Percentiles rank a stretch among this genome's conserved stretches.
These are phyloP conservation scores for Daldinia childiae DNA, from an alignment of 495 filamentous ascomycete genomes.

Conservation along the genomic window DNA sequence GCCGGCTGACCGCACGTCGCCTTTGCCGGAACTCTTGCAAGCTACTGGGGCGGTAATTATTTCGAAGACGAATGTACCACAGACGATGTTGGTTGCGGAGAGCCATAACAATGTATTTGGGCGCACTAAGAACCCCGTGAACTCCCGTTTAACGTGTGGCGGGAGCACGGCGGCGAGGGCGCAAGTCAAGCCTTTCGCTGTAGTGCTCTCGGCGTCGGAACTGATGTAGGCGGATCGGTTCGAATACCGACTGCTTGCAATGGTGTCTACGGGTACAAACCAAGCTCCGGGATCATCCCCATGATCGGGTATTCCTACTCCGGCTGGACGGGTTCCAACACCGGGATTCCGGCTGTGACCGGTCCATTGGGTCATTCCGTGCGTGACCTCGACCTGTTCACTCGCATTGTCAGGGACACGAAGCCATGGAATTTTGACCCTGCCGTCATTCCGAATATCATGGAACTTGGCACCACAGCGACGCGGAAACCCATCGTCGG, in stretches of 20 bases:
- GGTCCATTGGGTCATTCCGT: conserved; percentile 43
- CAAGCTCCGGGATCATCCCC: conserved; percentile 65
- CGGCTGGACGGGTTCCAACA: conserved; percentile 43
- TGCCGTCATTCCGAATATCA: conserved; percentile 40
- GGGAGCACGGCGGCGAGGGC: conserved; percentile 71
- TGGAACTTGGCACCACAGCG: conserved; percentile 11
- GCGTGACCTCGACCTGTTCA: conserved; percentile 42
- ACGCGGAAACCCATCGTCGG: conserved; percentile 52
- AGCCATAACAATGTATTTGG: conserved; percentile 71
- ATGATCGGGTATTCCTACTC: conserved; percentile 42
- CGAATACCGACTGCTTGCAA: conserved; percentile 67
- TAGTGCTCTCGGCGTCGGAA: conserved; percentile 59
- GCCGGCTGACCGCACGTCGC: conserved; percentile 53
- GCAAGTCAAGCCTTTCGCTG: conserved; percentile 58
- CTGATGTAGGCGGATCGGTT: conserved; percentile 77
- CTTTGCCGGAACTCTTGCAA: conserved; percentile 50
- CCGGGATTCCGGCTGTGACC: conserved; percentile 42
- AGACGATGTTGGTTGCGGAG: conserved; percentile 64
- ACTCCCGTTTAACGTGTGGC: conserved; percentile 65
- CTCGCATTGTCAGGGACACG: conserved; percentile 30
- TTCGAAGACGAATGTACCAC: conserved; percentile 65
- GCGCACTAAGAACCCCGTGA: conserved; percentile 69
- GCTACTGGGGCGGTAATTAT: conserved; percentile 62
- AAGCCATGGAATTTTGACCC: conserved; percentile 46
- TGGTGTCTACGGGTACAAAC: conserved; percentile 68